These are phyloP conservation scores for Paramecium pentaurelia DNA, from an alignment of 73 alveolate genomes.

Conservation along the genomic window DNA sequence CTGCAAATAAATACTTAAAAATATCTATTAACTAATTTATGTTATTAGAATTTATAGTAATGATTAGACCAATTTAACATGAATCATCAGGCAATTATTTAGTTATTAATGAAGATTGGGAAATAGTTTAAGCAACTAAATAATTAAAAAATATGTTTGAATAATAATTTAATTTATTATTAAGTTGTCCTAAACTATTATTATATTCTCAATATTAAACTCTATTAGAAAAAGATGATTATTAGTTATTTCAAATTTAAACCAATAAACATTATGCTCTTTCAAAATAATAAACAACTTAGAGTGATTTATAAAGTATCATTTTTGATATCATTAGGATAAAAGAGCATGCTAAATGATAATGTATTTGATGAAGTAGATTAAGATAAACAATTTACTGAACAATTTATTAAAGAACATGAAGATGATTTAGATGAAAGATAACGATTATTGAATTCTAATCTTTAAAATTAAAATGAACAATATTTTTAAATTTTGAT, in stretches of 20 bases:
- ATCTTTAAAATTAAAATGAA: neutral
- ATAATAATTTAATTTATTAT: neutral
- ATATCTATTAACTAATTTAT: neutral
- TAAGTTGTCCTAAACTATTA: neutral
- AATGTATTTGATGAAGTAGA: conserved; percentile 1
- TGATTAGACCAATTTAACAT: neutral
- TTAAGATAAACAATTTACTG: neutral
- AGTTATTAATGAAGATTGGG: conserved; percentile 10
- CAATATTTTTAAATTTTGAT: neutral
- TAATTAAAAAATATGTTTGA: neutral
- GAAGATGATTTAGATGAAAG: conserved; percentile 9
- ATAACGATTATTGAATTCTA: neutral
- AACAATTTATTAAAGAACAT: neutral
- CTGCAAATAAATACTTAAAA: neutral
- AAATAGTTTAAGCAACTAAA: neutral
- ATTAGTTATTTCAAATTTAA: neutral
- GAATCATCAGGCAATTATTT: neutral
- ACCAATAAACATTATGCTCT: neutral
- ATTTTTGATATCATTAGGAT: neutral
- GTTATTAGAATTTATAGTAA: neutral
- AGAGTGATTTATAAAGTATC: neutral
- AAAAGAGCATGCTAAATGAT: neutral
- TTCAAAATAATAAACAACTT: neutral
- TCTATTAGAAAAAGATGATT: neutral
- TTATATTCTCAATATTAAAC: neutral